Evolutionary conservation across 345 rosid species (phyloP).

Genomic region (Camelina neglecta): DNA sequence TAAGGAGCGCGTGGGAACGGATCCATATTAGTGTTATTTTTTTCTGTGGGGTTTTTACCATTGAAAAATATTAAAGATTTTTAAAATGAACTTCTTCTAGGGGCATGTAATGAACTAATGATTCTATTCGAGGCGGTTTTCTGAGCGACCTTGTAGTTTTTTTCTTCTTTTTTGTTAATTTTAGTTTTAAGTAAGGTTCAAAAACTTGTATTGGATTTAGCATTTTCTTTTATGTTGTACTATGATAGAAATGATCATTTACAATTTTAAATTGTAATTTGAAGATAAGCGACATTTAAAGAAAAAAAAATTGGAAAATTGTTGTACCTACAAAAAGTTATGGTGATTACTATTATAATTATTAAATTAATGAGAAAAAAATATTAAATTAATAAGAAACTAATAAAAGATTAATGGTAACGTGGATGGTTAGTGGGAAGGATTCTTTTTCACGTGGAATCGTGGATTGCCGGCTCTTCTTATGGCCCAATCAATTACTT

Average conservation of each 20-base stretch:
- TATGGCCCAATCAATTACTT: conserved; percentile 42
- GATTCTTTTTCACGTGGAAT: conserved; percentile 46
- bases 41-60: background rate
- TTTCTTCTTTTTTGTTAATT: background rate
- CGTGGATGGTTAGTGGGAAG: conserved; percentile 44
- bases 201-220: conserved; percentile 12
- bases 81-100: conserved; percentile 25
- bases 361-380: conserved; percentile 3
- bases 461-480: conserved; percentile 44
- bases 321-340: conserved; percentile 2
- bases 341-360: background rate
- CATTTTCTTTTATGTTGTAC: background rate
- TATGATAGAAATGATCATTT: background rate
- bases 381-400: background rate
- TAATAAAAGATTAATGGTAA: conserved; percentile 15
- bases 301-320: conserved; percentile 20
- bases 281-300: background rate
- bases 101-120: conserved; percentile 32
- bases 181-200: background rate
- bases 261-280: background rate
- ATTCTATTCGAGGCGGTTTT: background rate
- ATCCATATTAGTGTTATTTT: background rate
- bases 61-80: background rate
- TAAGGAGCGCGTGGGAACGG: conserved; percentile 22
- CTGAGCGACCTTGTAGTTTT: background rate